Percentiles rank a stretch among this genome's conserved stretches.
These are phyloP conservation scores for Claviceps fusiformis DNA, from an alignment of 2,329 filamentous ascomycete species.

Conservation along the genomic window DNA sequence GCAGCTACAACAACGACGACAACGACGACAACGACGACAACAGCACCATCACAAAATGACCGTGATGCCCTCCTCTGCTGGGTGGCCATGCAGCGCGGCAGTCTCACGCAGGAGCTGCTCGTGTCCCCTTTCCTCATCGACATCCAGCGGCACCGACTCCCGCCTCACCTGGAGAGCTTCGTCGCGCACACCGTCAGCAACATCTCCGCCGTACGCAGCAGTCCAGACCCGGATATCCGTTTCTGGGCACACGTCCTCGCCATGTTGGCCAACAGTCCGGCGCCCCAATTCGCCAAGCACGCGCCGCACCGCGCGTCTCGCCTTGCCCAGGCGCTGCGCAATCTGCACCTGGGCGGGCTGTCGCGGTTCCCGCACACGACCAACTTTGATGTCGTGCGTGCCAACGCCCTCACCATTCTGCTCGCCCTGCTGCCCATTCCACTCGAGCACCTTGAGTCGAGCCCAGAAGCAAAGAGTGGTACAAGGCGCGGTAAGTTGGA, in stretches of 20 bases:
- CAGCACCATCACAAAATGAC: neutral
- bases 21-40: neutral
- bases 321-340: constrained; percentile 6
- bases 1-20: neutral
- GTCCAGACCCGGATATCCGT: neutral
- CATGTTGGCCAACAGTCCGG: constrained; percentile 4
- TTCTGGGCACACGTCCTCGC: constrained; percentile 4
- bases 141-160: neutral
- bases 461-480: neutral
- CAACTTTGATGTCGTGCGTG: constrained; percentile 6
- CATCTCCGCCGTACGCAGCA: neutral
- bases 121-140: constrained; percentile 2
- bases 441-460: constrained; percentile 2
- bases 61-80: neutral
- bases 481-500: neutral
- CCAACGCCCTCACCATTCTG: constrained; percentile 7
- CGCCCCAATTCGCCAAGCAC: constrained; percentile 1
- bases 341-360: constrained; percentile 3
- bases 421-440: constrained; percentile 5
- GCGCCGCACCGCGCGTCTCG: neutral
- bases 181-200: neutral
- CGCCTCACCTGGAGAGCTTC: constrained; percentile 1
- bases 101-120: constrained; percentile 3
- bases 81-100: constrained; percentile 1
- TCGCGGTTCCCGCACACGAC: constrained; percentile 5